Conservation (phyloP, 176 grass and related monocot species). For the Aechmea fasciata region DNA sequence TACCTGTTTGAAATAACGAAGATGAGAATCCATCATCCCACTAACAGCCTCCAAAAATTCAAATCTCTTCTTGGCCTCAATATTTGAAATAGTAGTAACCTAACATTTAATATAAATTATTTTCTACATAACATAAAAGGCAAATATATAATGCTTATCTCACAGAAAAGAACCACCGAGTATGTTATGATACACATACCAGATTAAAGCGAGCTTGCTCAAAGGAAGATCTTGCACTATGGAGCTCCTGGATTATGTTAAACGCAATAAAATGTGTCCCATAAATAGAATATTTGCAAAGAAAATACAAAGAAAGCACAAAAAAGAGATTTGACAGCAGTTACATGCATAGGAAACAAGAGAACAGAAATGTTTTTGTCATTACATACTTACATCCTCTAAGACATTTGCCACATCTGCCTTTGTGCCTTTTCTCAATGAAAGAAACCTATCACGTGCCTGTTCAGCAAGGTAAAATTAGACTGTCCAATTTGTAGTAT, state of each 20-base stretch:
- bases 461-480: slow-evolving; percentile 26
- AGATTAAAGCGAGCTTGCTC: slow-evolving; percentile 95
- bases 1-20: slow-evolving; percentile 99
- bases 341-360: background rate
- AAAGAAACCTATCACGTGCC: slow-evolving; percentile 85
- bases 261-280: slow-evolving; percentile 14
- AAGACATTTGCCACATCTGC: slow-evolving; percentile 65
- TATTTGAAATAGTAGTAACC: slow-evolving; percentile 96
- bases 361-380: slow-evolving; percentile 27
- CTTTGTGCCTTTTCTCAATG: slow-evolving; percentile 92
- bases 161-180: background rate
- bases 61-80: slow-evolving; percentile 97
- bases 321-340: background rate
- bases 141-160: background rate
- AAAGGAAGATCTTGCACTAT: slow-evolving; percentile 92
- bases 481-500: slow-evolving; percentile 11
- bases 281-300: background rate
- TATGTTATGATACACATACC: slow-evolving; percentile 22
- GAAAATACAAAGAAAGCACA: background rate
- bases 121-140: background rate
- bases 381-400: slow-evolving; percentile 75
- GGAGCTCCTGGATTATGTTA: slow-evolving; percentile 58
- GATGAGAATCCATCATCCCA: slow-evolving; percentile 99
- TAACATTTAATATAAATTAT: slow-evolving; percentile 16
- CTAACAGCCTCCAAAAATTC: slow-evolving; percentile 99